A percentile compares a stretch with the other conserved stretches of the same genome.
These are phyloP conservation scores for Rubroboletus satanas DNA, from an alignment of 768 basidiomycete species.

Conservation along the genomic window DNA sequence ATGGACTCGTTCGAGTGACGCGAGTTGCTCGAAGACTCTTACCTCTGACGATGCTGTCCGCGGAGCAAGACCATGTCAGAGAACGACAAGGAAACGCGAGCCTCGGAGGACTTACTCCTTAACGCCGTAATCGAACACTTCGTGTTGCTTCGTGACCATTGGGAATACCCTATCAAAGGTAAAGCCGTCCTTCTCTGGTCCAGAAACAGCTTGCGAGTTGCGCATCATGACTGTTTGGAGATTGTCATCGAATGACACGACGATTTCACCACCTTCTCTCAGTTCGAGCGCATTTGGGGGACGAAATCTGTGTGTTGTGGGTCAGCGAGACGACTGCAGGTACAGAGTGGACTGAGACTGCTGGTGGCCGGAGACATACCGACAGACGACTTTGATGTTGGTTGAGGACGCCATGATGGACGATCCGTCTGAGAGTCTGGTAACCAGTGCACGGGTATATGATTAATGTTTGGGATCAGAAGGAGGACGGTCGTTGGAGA, in stretches of 20 bases:
- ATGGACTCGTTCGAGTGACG: neutral
- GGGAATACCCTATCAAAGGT: conserved; percentile 97
- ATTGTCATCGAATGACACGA: conserved; percentile 86
- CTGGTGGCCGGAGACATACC: conserved; percentile 52
- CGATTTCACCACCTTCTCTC: conserved; percentile 83
- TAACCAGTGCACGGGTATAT: conserved; percentile 20
- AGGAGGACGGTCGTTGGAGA: conserved; percentile 5
- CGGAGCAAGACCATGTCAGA: conserved; percentile 15
- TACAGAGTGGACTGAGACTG: neutral
- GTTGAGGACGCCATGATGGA: conserved; percentile 67
- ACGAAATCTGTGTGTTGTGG: conserved; percentile 64
- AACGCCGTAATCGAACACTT: conserved; percentile 98
- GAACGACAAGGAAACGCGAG: conserved; percentile 5
- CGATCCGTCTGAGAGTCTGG: conserved; percentile 24
- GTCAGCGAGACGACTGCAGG: conserved; percentile 4
- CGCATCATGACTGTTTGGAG: conserved; percentile 80
- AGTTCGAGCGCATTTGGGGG: conserved; percentile 90
- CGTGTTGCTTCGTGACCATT: conserved; percentile 83
- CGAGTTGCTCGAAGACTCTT: conserved; percentile 11
- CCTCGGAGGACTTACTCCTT: conserved; percentile 68
- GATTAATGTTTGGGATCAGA: neutral
- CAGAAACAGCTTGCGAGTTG: conserved; percentile 61
- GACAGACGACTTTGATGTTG: conserved; percentile 99
- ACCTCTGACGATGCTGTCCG: conserved; percentile 84
- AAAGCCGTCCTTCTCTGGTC: conserved; percentile 96